phyloP scores from a whole-genome alignment of 352 stramenopile genomes.

The Phytophthora capsici region DNA sequence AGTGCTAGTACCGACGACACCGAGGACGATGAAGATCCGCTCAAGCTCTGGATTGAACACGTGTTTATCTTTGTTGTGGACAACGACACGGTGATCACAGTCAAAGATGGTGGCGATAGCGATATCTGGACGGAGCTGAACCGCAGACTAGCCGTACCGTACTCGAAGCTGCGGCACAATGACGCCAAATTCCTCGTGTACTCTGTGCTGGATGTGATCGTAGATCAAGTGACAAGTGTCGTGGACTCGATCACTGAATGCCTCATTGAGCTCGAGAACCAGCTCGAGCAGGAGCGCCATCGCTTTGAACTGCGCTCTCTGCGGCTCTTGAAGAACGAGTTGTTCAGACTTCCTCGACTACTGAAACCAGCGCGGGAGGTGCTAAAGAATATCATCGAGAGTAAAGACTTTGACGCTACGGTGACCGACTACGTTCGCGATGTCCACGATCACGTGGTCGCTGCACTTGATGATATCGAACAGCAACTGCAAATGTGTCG shows the following conservation, averaged over 20 bases:
- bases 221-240: constrained; percentile 83
- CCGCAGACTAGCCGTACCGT: constrained; percentile 73
- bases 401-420: constrained; percentile 77
- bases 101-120: constrained; percentile 72
- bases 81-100: constrained; percentile 87
- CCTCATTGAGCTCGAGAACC: constrained; percentile 78
- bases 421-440: constrained; percentile 88
- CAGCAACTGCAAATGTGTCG: constrained; percentile 84
- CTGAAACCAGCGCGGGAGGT: constrained; percentile 86
- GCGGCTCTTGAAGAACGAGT: constrained; percentile 79
- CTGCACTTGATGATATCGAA: constrained; percentile 85
- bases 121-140: constrained; percentile 82
- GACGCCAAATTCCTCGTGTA: constrained; percentile 90
- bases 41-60: constrained; percentile 84
- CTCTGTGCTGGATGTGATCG: constrained; percentile 86
- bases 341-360: constrained; percentile 76
- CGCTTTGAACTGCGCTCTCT: constrained; percentile 77
- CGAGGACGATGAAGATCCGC: constrained; percentile 60
- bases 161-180: constrained; percentile 91
- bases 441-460: constrained; percentile 83
- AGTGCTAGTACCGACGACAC: constrained; percentile 25
- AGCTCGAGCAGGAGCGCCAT: constrained; percentile 69
- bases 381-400: constrained; percentile 86
- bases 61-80: constrained; percentile 85
- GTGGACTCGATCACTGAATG: constrained; percentile 81